Base-by-base conservation (phyloP, 345 rosid species). In the Gossypium turneri region DNA sequence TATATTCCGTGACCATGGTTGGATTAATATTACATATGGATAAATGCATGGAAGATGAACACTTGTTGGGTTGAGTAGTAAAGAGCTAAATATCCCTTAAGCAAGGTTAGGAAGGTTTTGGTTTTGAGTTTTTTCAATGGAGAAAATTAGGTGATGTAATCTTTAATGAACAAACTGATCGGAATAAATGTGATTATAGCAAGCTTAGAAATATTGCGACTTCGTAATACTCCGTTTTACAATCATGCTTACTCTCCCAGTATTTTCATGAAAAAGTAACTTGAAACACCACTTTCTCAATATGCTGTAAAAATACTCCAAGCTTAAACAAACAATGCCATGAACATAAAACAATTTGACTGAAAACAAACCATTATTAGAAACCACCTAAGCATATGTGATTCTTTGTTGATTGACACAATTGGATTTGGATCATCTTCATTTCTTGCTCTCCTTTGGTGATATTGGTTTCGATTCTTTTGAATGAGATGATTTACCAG, bases 401-500 rank as follows among this genome's bases (percentile, higher is more conserved):
- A 22, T 11, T 65, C 67, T 64, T 38, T 12, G 8, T 58, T 4
- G 59, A 25, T 44, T 16, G 24, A 7, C 20, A 43, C 25, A n/a
- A 12, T 24, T 19, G n/a, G n/a, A 24, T 71, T 24, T 9, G 11
- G n/a, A 24, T 75, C 53, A 24, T n/a, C 45, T 20, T 19, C 22
- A 19, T 71, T 56, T 51, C 25, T 72, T 8, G 10, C 38, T 45
- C 82, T 72, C 81, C 73, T 88, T 83, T 29, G 92, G 87, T 58
- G 88, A 83, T 22, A 76, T 79, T 50, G 87, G 79, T 82, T 90
- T 90, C 20, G 85, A 22, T 22, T 69, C 73, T 69, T 69, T 69
- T 4, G 73, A 16, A 72, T 87, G 90, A 75, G 94, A 88, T 70
- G 98, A 92, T 81, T 89, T 90, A 0, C 98, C 92, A 1, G 85